Evolutionary conservation across 495 filamentous ascomycete genomes (phyloP).

Genomic region (Cetradonia linearis): DNA sequence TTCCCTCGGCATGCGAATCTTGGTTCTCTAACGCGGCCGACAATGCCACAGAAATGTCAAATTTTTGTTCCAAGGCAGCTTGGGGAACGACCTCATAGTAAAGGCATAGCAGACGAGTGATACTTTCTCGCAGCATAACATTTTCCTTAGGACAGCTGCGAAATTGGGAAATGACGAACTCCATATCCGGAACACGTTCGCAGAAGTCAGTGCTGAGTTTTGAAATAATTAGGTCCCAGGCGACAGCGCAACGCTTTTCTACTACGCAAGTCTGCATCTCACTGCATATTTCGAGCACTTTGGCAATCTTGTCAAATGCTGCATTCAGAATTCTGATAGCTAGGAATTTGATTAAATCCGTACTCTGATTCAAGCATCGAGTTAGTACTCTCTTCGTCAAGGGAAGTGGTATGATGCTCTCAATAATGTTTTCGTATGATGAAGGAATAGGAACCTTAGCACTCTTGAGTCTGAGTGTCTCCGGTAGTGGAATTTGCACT

Average conservation of each 20-base stretch:
- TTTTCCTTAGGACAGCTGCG: conserved; percentile 54
- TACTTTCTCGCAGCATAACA: conserved; percentile 65
- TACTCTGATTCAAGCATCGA: conserved; percentile 65
- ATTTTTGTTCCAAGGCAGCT: conserved; percentile 67
- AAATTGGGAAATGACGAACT: conserved; percentile 62
- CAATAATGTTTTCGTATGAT: conserved; percentile 54
- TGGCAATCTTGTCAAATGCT: conserved; percentile 66
- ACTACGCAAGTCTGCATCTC: neutral
- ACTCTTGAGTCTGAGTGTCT: neutral
- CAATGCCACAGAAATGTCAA: conserved; percentile 73
- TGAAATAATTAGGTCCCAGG: conserved; percentile 54
- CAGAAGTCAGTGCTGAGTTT: conserved; percentile 65
- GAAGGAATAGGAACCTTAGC: conserved; percentile 41
- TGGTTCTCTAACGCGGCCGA: conserved; percentile 50
- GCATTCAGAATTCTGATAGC: conserved; percentile 65
- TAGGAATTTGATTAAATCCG: conserved; percentile 69
- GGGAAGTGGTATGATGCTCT: conserved; percentile 78
- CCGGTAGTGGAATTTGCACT: conserved; percentile 61
- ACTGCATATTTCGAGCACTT: conserved; percentile 43
- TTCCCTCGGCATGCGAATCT: conserved; percentile 29
- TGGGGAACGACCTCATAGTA: conserved; percentile 78
- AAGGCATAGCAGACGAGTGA: conserved; percentile 58
- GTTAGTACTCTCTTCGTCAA: conserved; percentile 65
- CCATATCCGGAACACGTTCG: conserved; percentile 65
- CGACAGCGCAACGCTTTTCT: neutral